Conservation (phyloP, 2,329 filamentous ascomycete species). For the Alternaria longipes region DNA sequence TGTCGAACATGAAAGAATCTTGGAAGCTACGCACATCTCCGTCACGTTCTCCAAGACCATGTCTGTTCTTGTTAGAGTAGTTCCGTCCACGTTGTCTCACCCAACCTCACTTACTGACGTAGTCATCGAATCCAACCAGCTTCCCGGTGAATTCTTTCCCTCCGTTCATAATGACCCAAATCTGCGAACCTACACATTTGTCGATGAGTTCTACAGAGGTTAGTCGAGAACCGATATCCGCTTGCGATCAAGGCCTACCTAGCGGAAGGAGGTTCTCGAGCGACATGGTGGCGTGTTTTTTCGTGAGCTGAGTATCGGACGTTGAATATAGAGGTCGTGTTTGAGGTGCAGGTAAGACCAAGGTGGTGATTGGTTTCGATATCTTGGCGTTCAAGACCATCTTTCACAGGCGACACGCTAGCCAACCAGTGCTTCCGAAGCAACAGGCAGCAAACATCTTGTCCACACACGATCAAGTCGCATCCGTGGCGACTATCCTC, state of each 20-base stretch:
- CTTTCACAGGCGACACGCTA: constrained; percentile 27
- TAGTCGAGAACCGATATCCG: constrained; percentile 17
- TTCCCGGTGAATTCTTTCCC: constrained; percentile 99
- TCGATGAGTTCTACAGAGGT: constrained; percentile 86
- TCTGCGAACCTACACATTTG: constrained; percentile 96
- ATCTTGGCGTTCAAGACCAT: constrained; percentile 29
- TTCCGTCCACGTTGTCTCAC: background rate
- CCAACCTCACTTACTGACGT: constrained; percentile 83
- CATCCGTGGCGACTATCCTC: background rate
- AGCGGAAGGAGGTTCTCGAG: constrained; percentile 45
- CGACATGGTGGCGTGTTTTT: constrained; percentile 30
- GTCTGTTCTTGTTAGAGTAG: constrained; percentile 64
- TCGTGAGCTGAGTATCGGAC: constrained; percentile 3
- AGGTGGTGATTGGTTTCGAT: constrained; percentile 27
- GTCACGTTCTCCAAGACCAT: constrained; percentile 99
- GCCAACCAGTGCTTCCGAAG: constrained; percentile 16
- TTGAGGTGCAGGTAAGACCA: constrained; percentile 13
- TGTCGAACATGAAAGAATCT: background rate
- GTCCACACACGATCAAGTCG: constrained; percentile 8
- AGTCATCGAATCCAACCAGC: constrained; percentile 96
- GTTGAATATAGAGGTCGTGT: constrained; percentile 7
- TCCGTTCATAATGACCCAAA: constrained; percentile 99
- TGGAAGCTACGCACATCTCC: constrained; percentile 75
- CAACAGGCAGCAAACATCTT: constrained; percentile 31
- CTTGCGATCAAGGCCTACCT: constrained; percentile 23